Evolutionary conservation across 257 asterid genomes (phyloP), one percentile per base, ranked within the genome.

Genomic region (Solanum arcanum): DNA sequence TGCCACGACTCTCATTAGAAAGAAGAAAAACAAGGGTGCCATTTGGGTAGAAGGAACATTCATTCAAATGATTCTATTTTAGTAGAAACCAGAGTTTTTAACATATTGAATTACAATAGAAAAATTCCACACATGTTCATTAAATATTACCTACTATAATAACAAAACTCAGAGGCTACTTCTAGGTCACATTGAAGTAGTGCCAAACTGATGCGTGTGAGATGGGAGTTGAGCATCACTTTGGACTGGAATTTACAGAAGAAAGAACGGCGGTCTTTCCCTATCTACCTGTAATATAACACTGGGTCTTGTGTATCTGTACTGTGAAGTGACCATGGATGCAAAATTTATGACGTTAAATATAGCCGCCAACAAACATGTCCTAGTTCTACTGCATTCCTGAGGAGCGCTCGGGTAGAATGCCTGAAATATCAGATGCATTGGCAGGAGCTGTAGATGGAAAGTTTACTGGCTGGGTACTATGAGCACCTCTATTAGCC

Each of bases 401-500:
- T 27, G 92, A 70, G 27, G 93, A 86, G 46, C 33, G 86, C 18
- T 86, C 87, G 2, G 93, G 91, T 49, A 87, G 37, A 84, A n/a
- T 49, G 18, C 90, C 90, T 1, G 92, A 74, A 69, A 42, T 81
- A 42, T 86, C 85, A n/a, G 93, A 87, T 13, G 88, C 83, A 49
- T 83, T 44, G 73, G 89, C 77, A 6, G 89, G 72, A 75, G 87
- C 56, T 42, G 88, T 46, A 18, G 88, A 62, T 41, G 90, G 77
- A 60, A 7, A 16, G 33, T 69, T 86, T 13, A 64, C 76, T 11
- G 89, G 87, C 12, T 60, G 87, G 11, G 87, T 83, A 39, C 86
- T 89, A 76, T 84, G 86, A 44, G 88, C 84, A 16, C 86, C 86
- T 86, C 89, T 86, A 66, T 88, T 89, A 18, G 93, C 91, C 90